These are phyloP conservation scores for Wickerhamiella azymoides DNA, from an alignment of 805 yeast genomes.

Conservation along the genomic window DNA sequence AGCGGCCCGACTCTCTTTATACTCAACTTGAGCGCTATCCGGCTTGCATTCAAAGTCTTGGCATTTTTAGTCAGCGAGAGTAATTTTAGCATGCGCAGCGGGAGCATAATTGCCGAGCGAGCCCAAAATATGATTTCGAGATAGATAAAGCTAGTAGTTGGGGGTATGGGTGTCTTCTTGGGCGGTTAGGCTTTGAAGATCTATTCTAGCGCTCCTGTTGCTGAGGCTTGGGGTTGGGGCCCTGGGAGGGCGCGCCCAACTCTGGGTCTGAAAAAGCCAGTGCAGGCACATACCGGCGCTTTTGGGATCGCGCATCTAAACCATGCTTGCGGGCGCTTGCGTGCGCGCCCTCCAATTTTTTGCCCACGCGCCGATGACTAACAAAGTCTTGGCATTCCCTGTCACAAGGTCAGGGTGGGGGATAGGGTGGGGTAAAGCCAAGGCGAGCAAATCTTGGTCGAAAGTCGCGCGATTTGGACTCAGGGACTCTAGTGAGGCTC, in stretches of 20 bases:
- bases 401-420: background rate
- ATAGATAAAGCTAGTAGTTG: too few relatives aligned
- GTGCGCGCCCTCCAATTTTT: background rate
- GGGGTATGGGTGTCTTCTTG: too few relatives aligned
- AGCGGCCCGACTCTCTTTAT: background rate
- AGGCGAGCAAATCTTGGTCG: too few relatives aligned
- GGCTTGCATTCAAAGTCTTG: background rate
- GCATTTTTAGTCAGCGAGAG: background rate
- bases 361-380: background rate
- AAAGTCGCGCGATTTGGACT: background rate
- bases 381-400: slow-evolving; percentile 3
- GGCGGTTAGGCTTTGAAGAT: background rate
- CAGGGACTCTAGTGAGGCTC: too few relatives aligned
- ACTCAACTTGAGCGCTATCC: background rate
- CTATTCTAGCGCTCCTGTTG: too few relatives aligned
- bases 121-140: too few relatives aligned
- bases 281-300: too few relatives aligned
- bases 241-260: too few relatives aligned
- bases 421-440: background rate
- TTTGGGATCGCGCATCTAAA: too few relatives aligned
- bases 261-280: too few relatives aligned
- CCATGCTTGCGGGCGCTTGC: background rate
- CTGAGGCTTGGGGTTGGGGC: too few relatives aligned
- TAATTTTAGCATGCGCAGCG: background rate
- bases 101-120: background rate